Base-by-base conservation (phyloP, 257 asterid species). In the Sherardia arvensis region DNA sequence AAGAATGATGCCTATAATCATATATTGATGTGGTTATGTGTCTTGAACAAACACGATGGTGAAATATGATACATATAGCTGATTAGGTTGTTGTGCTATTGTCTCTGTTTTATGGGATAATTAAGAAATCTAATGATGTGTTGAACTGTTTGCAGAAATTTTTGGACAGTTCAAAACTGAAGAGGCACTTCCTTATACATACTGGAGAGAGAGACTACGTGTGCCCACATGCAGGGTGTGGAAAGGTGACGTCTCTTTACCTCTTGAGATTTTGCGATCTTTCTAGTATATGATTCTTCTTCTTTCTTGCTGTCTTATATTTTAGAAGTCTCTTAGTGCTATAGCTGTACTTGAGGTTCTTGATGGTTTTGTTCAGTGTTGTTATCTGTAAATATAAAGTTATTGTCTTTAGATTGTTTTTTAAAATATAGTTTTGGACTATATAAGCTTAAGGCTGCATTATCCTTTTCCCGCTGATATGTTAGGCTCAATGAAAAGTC, bases 141-240 rank as follows among this genome's bases (percentile, higher is more conserved):
- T 66, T 12, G 64, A 27, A 59, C 80, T 70, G 21, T 75, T 65
- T 79, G 87, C 91, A 93, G 97, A 93, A 90, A 87, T 93, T 93
- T 79, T 90, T 93, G 87, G 99, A 90, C 78, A 93, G 97, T 73
- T 93, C 99, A 67, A 93, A 93, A 78, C 84, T 93, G 47, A 93
- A 90, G 85, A 78, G 99, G 64, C 99, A 93, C 79, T 90, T 85
- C 72, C 87, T 93, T 71, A 93, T 84, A 74, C 99, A 93, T 77
- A 93, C 99, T 3, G 99, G 99, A 65, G 97, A 85, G 80, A 76
- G 99, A 73, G 96, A 87, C 75, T 93, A 76, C 69, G 85, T 90
- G n/a, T 93, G 99, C 71, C 97, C 99, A 8, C 89, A 90, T 73
- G 97, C 87, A 84, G 99, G 99, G 70, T 90, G 99, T 84, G 99